Evolutionary conservation across 202 grass and related monocot species (phyloP), one percentile per base, ranked within the genome.

Genomic region (Bolboschoenoplectus hybrid): DNA sequence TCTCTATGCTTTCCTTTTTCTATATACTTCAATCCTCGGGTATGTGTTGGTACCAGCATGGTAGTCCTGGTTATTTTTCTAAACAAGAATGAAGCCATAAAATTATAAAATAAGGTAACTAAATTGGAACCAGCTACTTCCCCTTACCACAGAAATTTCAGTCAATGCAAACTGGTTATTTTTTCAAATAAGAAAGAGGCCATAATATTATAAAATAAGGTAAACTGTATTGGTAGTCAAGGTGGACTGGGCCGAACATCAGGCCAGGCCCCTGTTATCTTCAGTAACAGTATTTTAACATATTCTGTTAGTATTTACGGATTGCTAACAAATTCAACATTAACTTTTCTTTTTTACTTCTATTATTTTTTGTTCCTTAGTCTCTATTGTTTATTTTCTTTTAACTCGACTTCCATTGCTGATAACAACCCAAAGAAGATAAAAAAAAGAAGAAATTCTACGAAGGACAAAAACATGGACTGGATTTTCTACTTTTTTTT

Each of bases 21-120:
- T 98, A 81, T 98, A 98, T 86, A 88, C 87, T 57, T 92, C 93
- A 8, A 92, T 98, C 11, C 67, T 93, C 56, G 90, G 95, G 95
- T 93, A 67, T 32, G 79, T 44, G 39, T 19, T 11, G 53, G 9
- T 61, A 58, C 76, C 9, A 9, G 39, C 39, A 1, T 80, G 39
- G 52, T 75, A 9, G 9, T 80, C 43, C 56, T 80, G 36, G 35
- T 58, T 80, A 5, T 41, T 80, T 80, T 43, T 53, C 1, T 57
- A 44, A 57, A 61, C 56, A 80, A 43, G 3, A 60, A 43, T 41
- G 34, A 20, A 61, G 7, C 51, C 2, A 61, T 10, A 43, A 5
- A 60, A 43, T 32, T 80, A 44, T 60, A 56, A 80, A 58, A 44
- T 80, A 75, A 51, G 45, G 10, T 75, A 50, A 26, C 46, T 11